Evolutionary conservation across 1,139 yeast genomes (phyloP), one percentile per base, ranked within the genome.

Genomic region (Nakaseomyces delphensis): DNA sequence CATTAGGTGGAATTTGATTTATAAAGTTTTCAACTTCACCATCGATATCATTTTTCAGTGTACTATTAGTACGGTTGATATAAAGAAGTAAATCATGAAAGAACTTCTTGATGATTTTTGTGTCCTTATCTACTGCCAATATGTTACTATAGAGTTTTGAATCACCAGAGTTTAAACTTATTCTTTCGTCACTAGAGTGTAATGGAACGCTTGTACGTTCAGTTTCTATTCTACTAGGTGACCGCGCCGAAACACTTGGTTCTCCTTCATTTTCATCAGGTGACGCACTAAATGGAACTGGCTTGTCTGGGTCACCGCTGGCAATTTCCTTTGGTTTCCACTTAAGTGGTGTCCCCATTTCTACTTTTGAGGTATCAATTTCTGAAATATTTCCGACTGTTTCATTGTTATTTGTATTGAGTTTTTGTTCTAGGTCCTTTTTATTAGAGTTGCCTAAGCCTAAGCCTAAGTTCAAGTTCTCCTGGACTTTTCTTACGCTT

Each of bases 1-100:
- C 89, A 14, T 73, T 73, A 28, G 73, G 78, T 0, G 93, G 89
- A 74, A 83, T 77, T 38, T 76, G 77, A 1, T 78, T 71, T 2
- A 81, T 75, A 53, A 82, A 82, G 42, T 69, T 68, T 0, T 83
- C 75, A 19, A 82, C 60, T 33, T 73, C 73, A 1, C 89, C 86
- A 47, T 79, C 83, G 27, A 67, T 57, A 54, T 82, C 93, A 48
- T 78, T 74, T 41, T 67, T 64, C 11, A 76, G 60, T 4, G 54
- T 46, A 2, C 59, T 55, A 37, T 54, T 54, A 39, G 55, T 47
- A 5, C 43, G 29, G 35, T 58, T 55, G 8, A 59, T 57, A 42
- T 59, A 59, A 10, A 39, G 44, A 13, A 57, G 45, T 15, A 59
- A 46, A 27, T 51, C 50, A 39, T 53, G 56, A 15, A 59, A 53